A percentile compares a stretch with the other conserved stretches of the same genome.
Conservation (phyloP, 805 yeast genomes). For the Pichia paraexigua region DNA sequence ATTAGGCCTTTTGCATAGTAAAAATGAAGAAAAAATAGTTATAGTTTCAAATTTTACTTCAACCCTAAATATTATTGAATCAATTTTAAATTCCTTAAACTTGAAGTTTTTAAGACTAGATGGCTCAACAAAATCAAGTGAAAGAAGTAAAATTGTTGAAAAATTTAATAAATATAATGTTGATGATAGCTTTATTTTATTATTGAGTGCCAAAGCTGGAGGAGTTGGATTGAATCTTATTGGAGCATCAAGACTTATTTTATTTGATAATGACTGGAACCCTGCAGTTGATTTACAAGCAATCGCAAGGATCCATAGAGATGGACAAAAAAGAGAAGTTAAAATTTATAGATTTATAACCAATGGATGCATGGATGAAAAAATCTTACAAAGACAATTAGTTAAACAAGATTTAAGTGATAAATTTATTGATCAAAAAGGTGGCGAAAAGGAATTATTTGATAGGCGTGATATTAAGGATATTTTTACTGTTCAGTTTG, state of each 20-base stretch:
- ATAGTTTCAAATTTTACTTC: conserved; percentile 83
- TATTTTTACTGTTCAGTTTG: conserved; percentile 48
- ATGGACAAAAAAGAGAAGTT: conserved; percentile 78
- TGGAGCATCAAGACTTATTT: conserved; percentile 80
- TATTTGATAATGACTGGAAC: conserved; percentile 96
- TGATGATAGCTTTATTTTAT: conserved; percentile 47
- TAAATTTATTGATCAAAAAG: conserved; percentile 45
- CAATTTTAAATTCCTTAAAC: conserved; percentile 40
- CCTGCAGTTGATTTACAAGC: conserved; percentile 91
- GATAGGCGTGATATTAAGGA: conserved; percentile 62
- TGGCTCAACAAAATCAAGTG: conserved; percentile 69
- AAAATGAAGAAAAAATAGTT: conserved; percentile 64
- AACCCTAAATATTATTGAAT: conserved; percentile 71
- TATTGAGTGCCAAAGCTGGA: conserved; percentile 85
- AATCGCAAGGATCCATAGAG: conserved; percentile 91
- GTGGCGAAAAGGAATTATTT: conserved; percentile 54
- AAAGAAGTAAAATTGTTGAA: conserved; percentile 58
- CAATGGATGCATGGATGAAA: conserved; percentile 89
- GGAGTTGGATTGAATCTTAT: conserved; percentile 86
- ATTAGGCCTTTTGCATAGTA: conserved; percentile 32
- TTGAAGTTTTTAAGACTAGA: conserved; percentile 60
- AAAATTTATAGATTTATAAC: conserved; percentile 76
- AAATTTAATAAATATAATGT: conserved; percentile 49
- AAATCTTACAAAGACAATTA: conserved; percentile 84
- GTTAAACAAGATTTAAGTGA: conserved; percentile 76